Evolutionary conservation across 495 filamentous ascomycete genomes (phyloP).

Genomic region (Aspergillus wentii): DNA sequence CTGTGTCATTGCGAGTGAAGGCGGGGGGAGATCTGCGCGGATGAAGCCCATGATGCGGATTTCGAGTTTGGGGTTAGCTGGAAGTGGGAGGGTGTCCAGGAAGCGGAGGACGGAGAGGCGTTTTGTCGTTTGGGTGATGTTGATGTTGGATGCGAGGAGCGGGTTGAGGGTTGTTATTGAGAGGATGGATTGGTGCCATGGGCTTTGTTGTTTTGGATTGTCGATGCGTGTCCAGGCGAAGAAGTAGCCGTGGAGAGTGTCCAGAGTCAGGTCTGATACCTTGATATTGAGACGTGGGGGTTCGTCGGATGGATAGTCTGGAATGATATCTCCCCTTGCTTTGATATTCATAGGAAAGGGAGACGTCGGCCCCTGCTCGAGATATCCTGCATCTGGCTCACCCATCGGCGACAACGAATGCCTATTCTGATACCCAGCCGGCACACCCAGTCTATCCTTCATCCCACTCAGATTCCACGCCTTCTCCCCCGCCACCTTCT

Average conservation of each 20-base stretch:
- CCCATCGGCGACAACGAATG: slow-evolving; percentile 10
- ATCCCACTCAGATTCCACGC: slow-evolving; percentile 36
- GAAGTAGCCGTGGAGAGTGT: slow-evolving; percentile 54
- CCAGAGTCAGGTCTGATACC: slow-evolving; percentile 38
- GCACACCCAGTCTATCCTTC: slow-evolving; percentile 26
- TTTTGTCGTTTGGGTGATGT: slow-evolving; percentile 34
- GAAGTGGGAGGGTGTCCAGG: slow-evolving; percentile 32
- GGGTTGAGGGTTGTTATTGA: slow-evolving; percentile 36
- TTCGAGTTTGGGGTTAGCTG: slow-evolving; percentile 33
- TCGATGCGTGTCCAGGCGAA: slow-evolving; percentile 55
- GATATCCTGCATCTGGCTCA: slow-evolving; percentile 16
- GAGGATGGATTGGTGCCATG: slow-evolving; percentile 53
- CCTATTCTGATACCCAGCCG: no score
- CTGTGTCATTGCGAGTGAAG: slow-evolving; percentile 11
- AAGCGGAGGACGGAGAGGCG: slow-evolving; percentile 42
- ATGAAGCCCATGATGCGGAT: slow-evolving; percentile 54
- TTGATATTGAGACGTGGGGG: slow-evolving; percentile 11
- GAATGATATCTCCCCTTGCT: slow-evolving; percentile 20
- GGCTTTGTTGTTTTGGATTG: background rate
- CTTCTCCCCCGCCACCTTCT: slow-evolving; percentile 33
- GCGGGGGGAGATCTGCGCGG: slow-evolving; percentile 16
- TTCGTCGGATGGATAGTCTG: slow-evolving; percentile 27
- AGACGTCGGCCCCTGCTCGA: slow-evolving; percentile 46
- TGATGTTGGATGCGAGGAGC: slow-evolving; percentile 28
- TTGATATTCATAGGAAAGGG: slow-evolving; percentile 56